Percentiles rank a stretch among this genome's conserved stretches.
Evolutionary conservation across 2,329 filamentous ascomycete species (phyloP).

Genomic region (Botrytis hyacinthi): DNA sequence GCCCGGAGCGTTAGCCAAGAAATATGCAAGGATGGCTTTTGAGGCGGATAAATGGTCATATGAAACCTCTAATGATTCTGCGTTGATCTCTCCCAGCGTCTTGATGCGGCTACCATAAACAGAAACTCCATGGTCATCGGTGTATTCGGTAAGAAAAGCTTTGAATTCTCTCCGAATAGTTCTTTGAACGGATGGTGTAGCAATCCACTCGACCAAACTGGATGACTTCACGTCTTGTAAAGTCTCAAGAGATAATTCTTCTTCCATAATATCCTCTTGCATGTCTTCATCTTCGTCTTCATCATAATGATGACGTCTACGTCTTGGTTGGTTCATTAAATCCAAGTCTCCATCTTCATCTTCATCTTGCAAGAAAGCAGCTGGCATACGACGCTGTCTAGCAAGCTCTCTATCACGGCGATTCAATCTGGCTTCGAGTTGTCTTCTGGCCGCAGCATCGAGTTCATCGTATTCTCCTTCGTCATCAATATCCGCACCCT

Average conservation of each 20-base stretch:
- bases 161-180: constrained; percentile 97
- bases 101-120: constrained; percentile 94
- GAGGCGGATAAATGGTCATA: constrained; percentile 88
- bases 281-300: constrained; percentile 92
- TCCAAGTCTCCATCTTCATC: constrained; percentile 84
- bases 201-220: constrained; percentile 93
- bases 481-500: constrained; percentile 71
- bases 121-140: constrained; percentile 81
- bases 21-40: constrained; percentile 93
- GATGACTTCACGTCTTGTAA: constrained; percentile 90
- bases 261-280: constrained; percentile 91
- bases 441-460: constrained; percentile 63
- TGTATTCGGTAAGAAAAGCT: constrained; percentile 94
- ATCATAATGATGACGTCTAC: constrained; percentile 86
- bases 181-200: constrained; percentile 82
- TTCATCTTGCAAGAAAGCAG: constrained; percentile 70
- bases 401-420: constrained; percentile 71
- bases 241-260: constrained; percentile 88
- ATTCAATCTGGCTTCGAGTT: constrained; percentile 70
- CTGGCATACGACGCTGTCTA: constrained; percentile 64
- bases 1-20: constrained; percentile 91
- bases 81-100: constrained; percentile 95
- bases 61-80: constrained; percentile 92
- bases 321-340: constrained; percentile 78
- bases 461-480: constrained; percentile 72